Conservation (phyloP, 2,329 filamentous ascomycete genomes). For the Fusarium buharicum region DNA sequence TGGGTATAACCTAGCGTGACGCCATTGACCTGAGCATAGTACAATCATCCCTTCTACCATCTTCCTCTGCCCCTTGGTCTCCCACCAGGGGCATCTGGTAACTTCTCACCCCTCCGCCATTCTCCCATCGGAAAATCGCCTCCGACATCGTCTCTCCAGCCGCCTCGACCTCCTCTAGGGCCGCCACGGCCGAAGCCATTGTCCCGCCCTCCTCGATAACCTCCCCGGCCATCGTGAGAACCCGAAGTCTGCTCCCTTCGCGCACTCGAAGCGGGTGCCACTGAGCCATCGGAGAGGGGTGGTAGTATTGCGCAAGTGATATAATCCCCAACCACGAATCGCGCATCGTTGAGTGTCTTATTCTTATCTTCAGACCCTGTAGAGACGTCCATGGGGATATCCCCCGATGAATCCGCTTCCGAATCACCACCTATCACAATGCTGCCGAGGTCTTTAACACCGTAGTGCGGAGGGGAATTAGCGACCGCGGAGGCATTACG, state of each 20-base stretch:
- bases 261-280: constrained; percentile 68
- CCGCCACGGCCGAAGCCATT: constrained; percentile 49
- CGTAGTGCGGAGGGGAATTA: constrained; percentile 65
- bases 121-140: constrained; percentile 63
- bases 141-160: constrained; percentile 54
- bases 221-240: constrained; percentile 39
- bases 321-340: constrained; percentile 91
- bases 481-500: constrained; percentile 46
- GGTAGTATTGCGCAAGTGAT: constrained; percentile 84
- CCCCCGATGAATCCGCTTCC: constrained; percentile 55
- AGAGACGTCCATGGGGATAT: constrained; percentile 50
- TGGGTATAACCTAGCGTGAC: constrained; percentile 47
- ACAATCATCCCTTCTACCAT: constrained; percentile 40
- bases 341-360: constrained; percentile 79
- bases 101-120: constrained; percentile 72
- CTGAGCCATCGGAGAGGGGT: constrained; percentile 76
- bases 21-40: constrained; percentile 6
- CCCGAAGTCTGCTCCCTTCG: constrained; percentile 41
- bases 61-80: constrained; percentile 45
- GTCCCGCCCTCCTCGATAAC: constrained; percentile 43
- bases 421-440: constrained; percentile 76
- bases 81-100: constrained; percentile 63
- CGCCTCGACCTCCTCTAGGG: constrained; percentile 52
- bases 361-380: constrained; percentile 67
- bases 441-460: constrained; percentile 83